Base-by-base conservation (phyloP, 1,139 yeast species). In the Sugiyamaella novakii region DNA sequence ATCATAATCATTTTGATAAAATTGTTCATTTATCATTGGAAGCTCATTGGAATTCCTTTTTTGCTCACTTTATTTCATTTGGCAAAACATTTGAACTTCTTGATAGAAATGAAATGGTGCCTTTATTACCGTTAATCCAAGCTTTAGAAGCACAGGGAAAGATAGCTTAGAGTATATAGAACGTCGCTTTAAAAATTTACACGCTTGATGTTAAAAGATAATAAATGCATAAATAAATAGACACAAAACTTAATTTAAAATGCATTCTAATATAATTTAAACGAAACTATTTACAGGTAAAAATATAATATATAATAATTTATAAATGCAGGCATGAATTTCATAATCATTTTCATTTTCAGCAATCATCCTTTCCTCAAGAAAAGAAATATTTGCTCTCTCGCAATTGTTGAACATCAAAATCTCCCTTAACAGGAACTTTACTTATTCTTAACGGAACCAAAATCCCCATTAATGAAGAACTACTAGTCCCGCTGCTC, bases 21-120 rank as follows among this genome's bases (percentile, higher is more conserved):
- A 79, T 92, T 35, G 82, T 92, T 24, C 98, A 92, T 67, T 72
- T 94, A 54, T 84, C 95, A 3, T 69, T 92, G 53, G 98, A 92
- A 66, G 97, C 98, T 1, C 98, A 94, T 66, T 92, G 96, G 96
- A 92, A 94, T 68, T 89, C 98, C 3, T 88, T 91, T 62, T 94
- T 92, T 69, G 94, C 96, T n/a, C 98, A 94, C 67, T 92, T 86
- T 64, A 78, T 91, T 45, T 84, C 95, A 50, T 87, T 92, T 62
- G 81, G 85, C 14, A 84, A 85, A 61, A 96, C 89, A 58, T 92
- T 87, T 68, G 83, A 79, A 49, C 76, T 92, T 57, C 75, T 92
- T 42, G 98, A 91, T 57, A 72, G 81, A 52, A 74, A 76, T 53
- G 98, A 92, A 58, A 72, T 89, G 69, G 85, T 76, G 52, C 98